These are phyloP conservation scores for Ganoderma leucocontextum DNA, from an alignment of 1,284 basidiomycete species.

Conservation along the genomic window DNA sequence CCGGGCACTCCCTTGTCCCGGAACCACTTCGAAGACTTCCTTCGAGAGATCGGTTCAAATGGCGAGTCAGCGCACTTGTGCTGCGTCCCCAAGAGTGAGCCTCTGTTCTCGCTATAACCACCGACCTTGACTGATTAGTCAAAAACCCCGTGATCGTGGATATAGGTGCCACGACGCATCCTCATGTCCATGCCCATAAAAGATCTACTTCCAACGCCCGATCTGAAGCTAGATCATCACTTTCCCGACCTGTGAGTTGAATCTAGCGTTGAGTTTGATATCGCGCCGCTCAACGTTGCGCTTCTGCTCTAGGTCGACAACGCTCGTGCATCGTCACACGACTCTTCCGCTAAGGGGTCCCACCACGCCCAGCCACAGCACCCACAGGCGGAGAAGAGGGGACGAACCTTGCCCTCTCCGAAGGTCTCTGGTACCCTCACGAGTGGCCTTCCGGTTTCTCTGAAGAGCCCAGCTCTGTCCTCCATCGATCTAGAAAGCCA, in stretches of 20 bases:
- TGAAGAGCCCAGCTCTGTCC: slow-evolving; percentile 31
- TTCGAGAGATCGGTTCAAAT: slow-evolving; percentile 39
- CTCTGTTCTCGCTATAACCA: background rate
- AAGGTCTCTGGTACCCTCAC: slow-evolving; percentile 20
- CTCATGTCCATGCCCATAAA: slow-evolving; percentile 24
- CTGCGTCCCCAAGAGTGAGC: slow-evolving; percentile 28
- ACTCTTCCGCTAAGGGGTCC: background rate
- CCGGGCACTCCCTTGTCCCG: slow-evolving; percentile 26
- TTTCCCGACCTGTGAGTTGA: slow-evolving; percentile 24
- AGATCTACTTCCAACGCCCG: slow-evolving; percentile 18
- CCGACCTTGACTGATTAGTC: background rate
- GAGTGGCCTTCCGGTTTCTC: slow-evolving; percentile 17
- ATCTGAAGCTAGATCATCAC: slow-evolving; percentile 25
- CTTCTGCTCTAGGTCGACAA: slow-evolving; percentile 15
- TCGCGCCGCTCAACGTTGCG: background rate
- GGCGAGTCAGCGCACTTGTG: slow-evolving; percentile 32
- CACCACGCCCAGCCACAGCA: background rate
- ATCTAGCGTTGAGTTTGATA: slow-evolving; percentile 10
- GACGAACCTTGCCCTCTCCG: slow-evolving; percentile 24
- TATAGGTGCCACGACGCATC: slow-evolving; percentile 35
- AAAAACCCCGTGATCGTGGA: slow-evolving; percentile 24
- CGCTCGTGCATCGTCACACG: slow-evolving; percentile 17
- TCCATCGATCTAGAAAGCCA: slow-evolving; percentile 28
- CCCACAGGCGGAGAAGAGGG: slow-evolving; percentile 11
- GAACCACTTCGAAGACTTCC: slow-evolving; percentile 41